Evolutionary conservation across 345 rosid species (phyloP), one percentile per base, ranked within the genome.

Genomic region (Triadica sebifera): DNA sequence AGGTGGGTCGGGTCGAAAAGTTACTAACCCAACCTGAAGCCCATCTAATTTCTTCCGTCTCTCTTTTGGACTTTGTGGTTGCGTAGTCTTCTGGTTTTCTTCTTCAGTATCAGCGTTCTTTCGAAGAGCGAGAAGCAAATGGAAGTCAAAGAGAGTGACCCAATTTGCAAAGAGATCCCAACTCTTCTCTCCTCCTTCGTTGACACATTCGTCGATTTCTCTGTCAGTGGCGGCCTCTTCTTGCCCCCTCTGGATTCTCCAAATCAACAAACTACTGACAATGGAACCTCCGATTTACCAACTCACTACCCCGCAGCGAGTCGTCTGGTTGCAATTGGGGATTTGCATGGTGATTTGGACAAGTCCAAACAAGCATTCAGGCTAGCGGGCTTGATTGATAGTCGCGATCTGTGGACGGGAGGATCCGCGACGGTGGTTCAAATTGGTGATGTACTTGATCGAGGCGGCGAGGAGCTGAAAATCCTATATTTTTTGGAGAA

Each of bases 391-490:
- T 67, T 93, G 39, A 86, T 89, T 65, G 97, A 93, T 82, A 82
- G 61, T 20, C 70, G 75, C 6, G 96, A 87, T 64, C 50, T 78
- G 37, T 93, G 99, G 99, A 65, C 82, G 0, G 96, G 98, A 34
- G 97, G 99, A 39, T 84, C 93, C 15, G 41, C 97, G 34, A 78
- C 88, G 37, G 89, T 88, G 12, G 97, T 95, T 61, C 98, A 93
- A 71, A 52, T 95, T 0, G 99, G 98, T 0, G 96, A 95, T 56
- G 97, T 91, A n/a, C 80, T 95, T 5, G 99, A 95, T 64, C 90
- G 99, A 29, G 99, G 97, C 6, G 92, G 85, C 3, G 92, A 89
- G 4, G 99, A 93, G 87, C 71, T 95, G 34, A 91, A 84, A 82
- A 89, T 93, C 38, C 89, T 95, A 6, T 95, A 89, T 67, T 88